These are phyloP conservation scores for Ceratocystis eucalypticola DNA, from an alignment of 2,329 filamentous ascomycete genomes.

Conservation along the genomic window DNA sequence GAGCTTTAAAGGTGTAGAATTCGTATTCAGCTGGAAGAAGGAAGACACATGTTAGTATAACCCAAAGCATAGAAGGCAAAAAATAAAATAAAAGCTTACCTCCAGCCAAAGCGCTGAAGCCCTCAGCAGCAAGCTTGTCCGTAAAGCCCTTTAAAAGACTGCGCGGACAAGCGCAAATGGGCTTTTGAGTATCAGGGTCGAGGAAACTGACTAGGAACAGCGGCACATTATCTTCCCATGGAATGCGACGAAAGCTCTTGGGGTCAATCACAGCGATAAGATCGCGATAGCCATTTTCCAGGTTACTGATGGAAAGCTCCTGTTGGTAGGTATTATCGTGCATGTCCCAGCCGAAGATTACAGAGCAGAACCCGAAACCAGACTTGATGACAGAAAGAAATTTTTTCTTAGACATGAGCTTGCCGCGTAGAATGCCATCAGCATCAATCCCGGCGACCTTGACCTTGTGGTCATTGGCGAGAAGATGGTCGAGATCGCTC, in stretches of 20 bases:
- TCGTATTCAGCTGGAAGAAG: conserved; percentile 66
- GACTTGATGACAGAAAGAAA: conserved; percentile 69
- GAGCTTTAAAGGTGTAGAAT: conserved; percentile 79
- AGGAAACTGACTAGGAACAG: conserved; percentile 76
- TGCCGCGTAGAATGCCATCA: conserved; percentile 76
- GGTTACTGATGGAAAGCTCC: conserved; percentile 78
- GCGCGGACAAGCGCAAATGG: conserved; percentile 65
- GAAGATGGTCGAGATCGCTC: conserved; percentile 51
- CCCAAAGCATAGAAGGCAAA: neutral
- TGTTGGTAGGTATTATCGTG: conserved; percentile 80
- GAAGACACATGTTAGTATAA: neutral
- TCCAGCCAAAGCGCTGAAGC: conserved; percentile 79
- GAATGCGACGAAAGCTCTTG: conserved; percentile 64
- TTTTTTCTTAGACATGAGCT: conserved; percentile 85
- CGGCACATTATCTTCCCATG: conserved; percentile 77
- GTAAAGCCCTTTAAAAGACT: conserved; percentile 57
- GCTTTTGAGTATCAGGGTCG: conserved; percentile 61
- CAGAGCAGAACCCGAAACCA: conserved; percentile 88
- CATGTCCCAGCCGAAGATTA: conserved; percentile 96
- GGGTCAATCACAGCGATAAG: conserved; percentile 72
- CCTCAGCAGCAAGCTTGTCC: conserved; percentile 51
- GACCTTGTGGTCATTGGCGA: conserved; percentile 60
- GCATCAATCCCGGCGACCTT: conserved; percentile 82
- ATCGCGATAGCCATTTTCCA: conserved; percentile 79
- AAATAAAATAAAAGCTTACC: conserved; percentile 40